Base-by-base conservation (phyloP, 2,329 filamentous ascomycete genomes). In the Nigrospora oryzae region DNA sequence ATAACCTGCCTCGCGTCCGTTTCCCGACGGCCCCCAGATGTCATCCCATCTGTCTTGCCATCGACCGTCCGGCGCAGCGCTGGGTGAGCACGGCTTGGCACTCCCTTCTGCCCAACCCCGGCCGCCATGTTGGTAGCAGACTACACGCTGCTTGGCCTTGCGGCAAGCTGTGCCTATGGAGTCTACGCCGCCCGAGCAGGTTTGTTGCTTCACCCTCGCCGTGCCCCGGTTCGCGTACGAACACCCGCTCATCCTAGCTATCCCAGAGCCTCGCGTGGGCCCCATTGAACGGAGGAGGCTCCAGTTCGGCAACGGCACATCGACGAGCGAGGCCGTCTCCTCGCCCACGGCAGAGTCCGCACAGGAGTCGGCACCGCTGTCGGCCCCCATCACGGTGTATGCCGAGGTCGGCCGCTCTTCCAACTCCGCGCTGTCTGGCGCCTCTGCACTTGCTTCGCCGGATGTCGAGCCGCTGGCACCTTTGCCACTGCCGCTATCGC, bases 121-220 rank as follows among this genome's bases (percentile, higher is more conserved):
- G 44, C 44, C 47, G 51, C 47, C 32, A 56, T 56, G 53, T 49
- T 49, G 38, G 38, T 51, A 48, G 45, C 44, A 39, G 45, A 47
- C 14, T 44, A 47, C 28, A 43, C 43, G 48, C 46, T 53, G 43
- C 43, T 53, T 11, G 53, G 49, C 48, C 46, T 52, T 40, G 49
- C 51, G 50, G 53, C 50, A 42, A 45, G 48, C 38, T 44, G 42
- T 44, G 43, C 44, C 47, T 42, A 51, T 49, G 52, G 50, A 37
- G 47, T 51, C 28, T 49, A 48, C 45, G 40, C 38, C 37, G 50
- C 42, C 42, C 49, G 36, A 41, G 46, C 49, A 43, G 51, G 53
- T 56, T 17, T 51, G 53, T 56, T 15, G 23, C 45, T 36, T 28
- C 43, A 28, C 10, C 23, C 19, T 23, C 23, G 23, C 23, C 23